phyloP scores from a whole-genome alignment of 805 yeast genomes.

The Starmerella ratchasimensis region DNA sequence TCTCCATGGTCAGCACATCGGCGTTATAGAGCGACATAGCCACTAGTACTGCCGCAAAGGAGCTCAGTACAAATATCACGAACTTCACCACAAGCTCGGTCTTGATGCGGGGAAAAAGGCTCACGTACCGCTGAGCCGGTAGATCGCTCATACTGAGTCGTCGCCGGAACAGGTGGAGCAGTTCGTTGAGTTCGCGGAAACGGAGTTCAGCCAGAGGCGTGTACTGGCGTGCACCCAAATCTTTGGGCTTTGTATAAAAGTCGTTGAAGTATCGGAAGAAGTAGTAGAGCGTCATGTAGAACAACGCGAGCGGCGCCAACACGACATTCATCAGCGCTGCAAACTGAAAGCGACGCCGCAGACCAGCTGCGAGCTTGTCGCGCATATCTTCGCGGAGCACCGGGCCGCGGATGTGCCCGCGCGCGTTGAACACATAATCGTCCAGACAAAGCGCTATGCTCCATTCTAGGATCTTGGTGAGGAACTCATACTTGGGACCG shows the following conservation, averaged over 20 bases:
- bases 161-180: conserved; percentile 73
- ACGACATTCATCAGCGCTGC: conserved; percentile 78
- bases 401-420: conserved; percentile 64
- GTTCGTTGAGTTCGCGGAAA: conserved; percentile 83
- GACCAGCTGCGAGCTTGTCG: conserved; percentile 49
- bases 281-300: conserved; percentile 68
- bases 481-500: conserved; percentile 26
- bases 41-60: conserved; percentile 79
- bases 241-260: conserved; percentile 73
- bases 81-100: conserved; percentile 44
- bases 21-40: conserved; percentile 68
- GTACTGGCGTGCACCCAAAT: conserved; percentile 71
- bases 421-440: conserved; percentile 69
- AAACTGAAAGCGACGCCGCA: conserved; percentile 65
- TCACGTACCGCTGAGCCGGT: conserved; percentile 69
- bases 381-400: conserved; percentile 62
- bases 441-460: conserved; percentile 75
- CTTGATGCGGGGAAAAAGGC: conserved; percentile 81
- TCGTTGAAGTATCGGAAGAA: conserved; percentile 89
- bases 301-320: conserved; percentile 72
- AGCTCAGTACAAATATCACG: conserved; percentile 65
- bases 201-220: conserved; percentile 95
- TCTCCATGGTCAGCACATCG: conserved; percentile 78
- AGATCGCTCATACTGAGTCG: conserved; percentile 64
- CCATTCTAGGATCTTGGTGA: conserved; percentile 91